Base-by-base conservation (phyloP, 495 filamentous ascomycete genomes). In the Daldinia vernicosa region DNA sequence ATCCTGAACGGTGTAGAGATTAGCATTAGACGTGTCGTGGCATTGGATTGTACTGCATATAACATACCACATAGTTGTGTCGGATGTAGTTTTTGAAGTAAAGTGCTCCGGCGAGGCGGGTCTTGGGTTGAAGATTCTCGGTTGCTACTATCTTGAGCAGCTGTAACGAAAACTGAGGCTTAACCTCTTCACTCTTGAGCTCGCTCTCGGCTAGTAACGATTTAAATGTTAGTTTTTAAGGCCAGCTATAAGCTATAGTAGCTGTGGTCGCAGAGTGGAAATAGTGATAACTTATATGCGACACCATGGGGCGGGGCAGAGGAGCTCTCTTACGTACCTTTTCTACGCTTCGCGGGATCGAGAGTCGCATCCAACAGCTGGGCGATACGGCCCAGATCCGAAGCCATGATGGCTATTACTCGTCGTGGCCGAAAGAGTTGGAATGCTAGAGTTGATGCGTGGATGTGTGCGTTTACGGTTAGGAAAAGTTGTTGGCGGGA, bases 41-140 rank as follows among this genome's bases (percentile, higher is more conserved):
- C 9, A 19, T 47, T 11, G 3, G 19, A 24, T 19, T 12, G 17
- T 24, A 24, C 22, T 19, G 4, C 33, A 24, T 4, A 11, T 22
- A 24, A 80, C 88, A 59, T 78, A 90, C 88, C 24, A 90, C 90
- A 88, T 93, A 98, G 84, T 93, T 95, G 70, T 91, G 86, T 80
- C 90, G 91, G 74, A 99, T 93, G 77, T 95, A 94, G 81, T 99
- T 99, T 82, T 99, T 99, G 86, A 99, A 98, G 83, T 89, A 96
- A 52, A 99, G 85, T 28, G 95, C 93, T 74, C 92, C 91, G n/a
- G 95, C 88, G 50, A 98, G 91, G 27, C 96, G 89, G 69, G 89
- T 93, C 73, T 92, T 93, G 55, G 82, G 79, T 8, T 91, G 88
- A 66, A 88, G 88, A 27, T 82, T 78, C 22, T 89, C 88, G 68